Base-by-base conservation (phyloP, 1,284 basidiomycete genomes). In the Ganoderma boninense region DNA sequence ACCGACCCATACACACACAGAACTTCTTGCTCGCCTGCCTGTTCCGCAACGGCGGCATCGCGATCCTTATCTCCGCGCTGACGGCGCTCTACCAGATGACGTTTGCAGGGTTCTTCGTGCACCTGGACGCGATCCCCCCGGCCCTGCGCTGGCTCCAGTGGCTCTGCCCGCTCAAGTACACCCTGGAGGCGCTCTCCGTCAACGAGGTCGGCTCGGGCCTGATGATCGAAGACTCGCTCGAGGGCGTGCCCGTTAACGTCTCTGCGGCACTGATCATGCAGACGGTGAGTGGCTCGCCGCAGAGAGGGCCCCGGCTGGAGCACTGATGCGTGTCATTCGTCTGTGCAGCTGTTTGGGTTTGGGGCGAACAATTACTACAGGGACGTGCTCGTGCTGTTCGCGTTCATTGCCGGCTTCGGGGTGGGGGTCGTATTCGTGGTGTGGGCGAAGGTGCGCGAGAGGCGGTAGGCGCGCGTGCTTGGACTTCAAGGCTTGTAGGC, bases 71-170 rank as follows among this genome's bases (percentile, higher is more conserved):
- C 29, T 94, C 91, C 3, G 91, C 93, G 11, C 84, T 95, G 26
- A 87, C 89, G 10, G 91, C 91, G 35, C 85, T 96, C 14, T 95
- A 92, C 81, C 90, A 95, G 78, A 95, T 94, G 92, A 95, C 93
- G 0, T 95, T 88, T 76, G 93, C 94, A 0, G 94, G 94, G 29
- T 94, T 94, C 83, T 94, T 97, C 79, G 94, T 96, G 62, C 93
- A 97, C 78, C 85, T 97, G 68, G 81, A 84, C 69, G 84, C 87
- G 68, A 96, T 97, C 71, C 95, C 95, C 1, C 92, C 92, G 0
- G 94, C 95, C 0, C 84, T 97, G 2, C 87, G 95, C 16, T 97
- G 95, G 95, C 82, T 97, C 61, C 92, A 96, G 77, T 97, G 94
- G 92, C 73, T 94, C 56, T 87, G 86, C 63, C 88, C 89, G 61